Conservation (phyloP, 371 early-diverging fungal genomes). For the Nosema muscidifuracis region DNA sequence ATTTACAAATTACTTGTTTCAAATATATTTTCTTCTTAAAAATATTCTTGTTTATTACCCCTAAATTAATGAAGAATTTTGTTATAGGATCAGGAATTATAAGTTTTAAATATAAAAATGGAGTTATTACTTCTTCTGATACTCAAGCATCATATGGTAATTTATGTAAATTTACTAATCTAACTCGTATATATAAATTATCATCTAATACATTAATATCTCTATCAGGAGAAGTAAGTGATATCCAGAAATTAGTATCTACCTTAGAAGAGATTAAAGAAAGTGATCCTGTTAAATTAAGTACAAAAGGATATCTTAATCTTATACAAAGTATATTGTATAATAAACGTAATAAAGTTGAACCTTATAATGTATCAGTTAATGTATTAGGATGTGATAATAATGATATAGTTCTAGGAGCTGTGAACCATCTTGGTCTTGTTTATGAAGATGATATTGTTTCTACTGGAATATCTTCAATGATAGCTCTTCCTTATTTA, state of each 20-base stretch:
- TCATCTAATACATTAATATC: slow-evolving; percentile 74
- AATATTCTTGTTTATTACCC: not conserved
- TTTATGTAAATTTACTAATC: slow-evolving; percentile 81
- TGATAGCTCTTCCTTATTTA: slow-evolving; percentile 86
- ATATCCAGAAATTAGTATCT: slow-evolving; percentile 79
- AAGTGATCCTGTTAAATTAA: slow-evolving; percentile 46
- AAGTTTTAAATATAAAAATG: slow-evolving; percentile 81
- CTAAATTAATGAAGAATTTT: slow-evolving; percentile 26
- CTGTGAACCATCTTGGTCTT: slow-evolving; percentile 84
- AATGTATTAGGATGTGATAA: slow-evolving; percentile 71
- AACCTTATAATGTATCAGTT: slow-evolving; percentile 87
- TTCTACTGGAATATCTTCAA: slow-evolving; percentile 88
- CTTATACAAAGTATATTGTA: slow-evolving; percentile 73
- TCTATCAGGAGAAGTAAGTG: slow-evolving; percentile 84
- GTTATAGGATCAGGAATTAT: slow-evolving; percentile 30
- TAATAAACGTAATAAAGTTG: slow-evolving; percentile 74
- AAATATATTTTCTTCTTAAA: not conserved
- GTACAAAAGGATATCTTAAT: slow-evolving; percentile 54
- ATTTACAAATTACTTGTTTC: not conserved
- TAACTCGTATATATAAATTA: slow-evolving; percentile 72
- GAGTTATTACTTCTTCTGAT: slow-evolving; percentile 91
- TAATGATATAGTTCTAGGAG: slow-evolving; percentile 67
- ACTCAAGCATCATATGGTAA: slow-evolving; percentile 86
- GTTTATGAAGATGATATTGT: slow-evolving; percentile 79
- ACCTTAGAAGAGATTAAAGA: slow-evolving; percentile 73